phyloP scores from a whole-genome alignment of 352 stramenopile species.

The Pythium coloratum region DNA sequence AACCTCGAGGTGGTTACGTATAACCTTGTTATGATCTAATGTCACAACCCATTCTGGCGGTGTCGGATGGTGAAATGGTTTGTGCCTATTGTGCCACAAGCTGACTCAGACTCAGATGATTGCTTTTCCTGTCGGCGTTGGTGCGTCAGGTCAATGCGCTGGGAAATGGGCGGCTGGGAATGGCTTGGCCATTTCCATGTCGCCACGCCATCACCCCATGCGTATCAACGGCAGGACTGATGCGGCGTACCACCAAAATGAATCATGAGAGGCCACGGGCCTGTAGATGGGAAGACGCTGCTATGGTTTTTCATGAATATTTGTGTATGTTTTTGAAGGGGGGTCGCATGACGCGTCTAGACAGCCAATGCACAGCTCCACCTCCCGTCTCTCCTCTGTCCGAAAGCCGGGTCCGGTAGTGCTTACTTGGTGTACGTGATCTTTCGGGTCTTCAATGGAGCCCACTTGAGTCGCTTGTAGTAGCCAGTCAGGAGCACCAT shows the following conservation, averaged over 20 bases:
- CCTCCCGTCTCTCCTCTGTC: conserved; percentile 18
- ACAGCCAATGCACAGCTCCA: conserved; percentile 27
- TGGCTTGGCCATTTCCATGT: conserved; percentile 1
- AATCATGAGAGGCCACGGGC: background rate
- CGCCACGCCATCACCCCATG: background rate
- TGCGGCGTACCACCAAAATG: background rate
- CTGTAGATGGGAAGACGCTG: background rate
- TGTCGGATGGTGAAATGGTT: conserved; percentile 7
- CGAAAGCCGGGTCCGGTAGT: conserved; percentile 9
- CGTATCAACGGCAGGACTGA: background rate
- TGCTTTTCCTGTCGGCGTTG: background rate
- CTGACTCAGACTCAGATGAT: background rate
- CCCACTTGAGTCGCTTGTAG: conserved; percentile 99
- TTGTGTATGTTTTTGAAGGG: conserved; percentile 21
- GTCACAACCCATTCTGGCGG: conserved; percentile 21
- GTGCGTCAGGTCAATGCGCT: conserved; percentile 12
- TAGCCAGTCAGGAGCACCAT: conserved; percentile 94
- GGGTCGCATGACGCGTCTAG: conserved; percentile 27
- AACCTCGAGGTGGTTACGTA: conserved; percentile 16
- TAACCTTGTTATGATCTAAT: conserved; percentile 18
- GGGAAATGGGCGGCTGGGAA: conserved; percentile 20
- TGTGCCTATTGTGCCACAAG: conserved; percentile 10
- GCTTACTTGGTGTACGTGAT: conserved; percentile 97
- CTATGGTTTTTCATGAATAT: conserved; percentile 29
- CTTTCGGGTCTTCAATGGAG: conserved; percentile 97